Percentiles rank a stretch among this genome's conserved stretches.
phyloP scores from a whole-genome alignment of 805 yeast species.

The Isabelozyma rhagii region DNA sequence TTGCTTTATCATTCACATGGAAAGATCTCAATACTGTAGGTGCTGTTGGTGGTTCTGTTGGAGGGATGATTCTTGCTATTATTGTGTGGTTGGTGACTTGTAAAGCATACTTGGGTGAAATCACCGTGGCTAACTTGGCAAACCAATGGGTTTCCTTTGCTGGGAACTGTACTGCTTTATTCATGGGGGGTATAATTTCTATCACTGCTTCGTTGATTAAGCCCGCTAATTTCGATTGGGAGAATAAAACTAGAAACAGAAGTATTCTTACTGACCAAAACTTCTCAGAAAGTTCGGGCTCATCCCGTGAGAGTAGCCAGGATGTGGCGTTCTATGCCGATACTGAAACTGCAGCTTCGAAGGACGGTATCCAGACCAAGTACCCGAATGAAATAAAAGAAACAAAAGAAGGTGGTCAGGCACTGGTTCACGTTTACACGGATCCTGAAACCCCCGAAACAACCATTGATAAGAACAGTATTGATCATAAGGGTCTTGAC shows the following conservation, averaged over 20 bases:
- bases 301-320: too few species aligned
- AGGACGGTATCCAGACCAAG: too few species aligned
- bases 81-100: conserved; percentile 38
- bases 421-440: too few species aligned
- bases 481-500: too few species aligned
- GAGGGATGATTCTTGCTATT: conserved; percentile 33
- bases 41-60: conserved; percentile 35
- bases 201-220: conserved; percentile 9
- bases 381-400: too few species aligned
- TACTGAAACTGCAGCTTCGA: too few species aligned
- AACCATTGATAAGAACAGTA: too few species aligned
- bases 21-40: conserved; percentile 32
- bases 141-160: conserved; percentile 5
- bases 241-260: background rate
- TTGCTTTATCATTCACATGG: conserved; percentile 22
- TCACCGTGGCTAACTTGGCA: conserved; percentile 26
- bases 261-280: too few species aligned
- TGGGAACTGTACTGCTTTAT: conserved; percentile 4
- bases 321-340: too few species aligned
- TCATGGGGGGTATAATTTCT: conserved; percentile 11
- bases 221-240: conserved; percentile 11
- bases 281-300: too few species aligned
- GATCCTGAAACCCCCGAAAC: too few species aligned
- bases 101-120: conserved; percentile 30
- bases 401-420: too few species aligned